Evolutionary conservation across 257 asterid species (phyloP).

Genomic region (Buddleja alternifolia): DNA sequence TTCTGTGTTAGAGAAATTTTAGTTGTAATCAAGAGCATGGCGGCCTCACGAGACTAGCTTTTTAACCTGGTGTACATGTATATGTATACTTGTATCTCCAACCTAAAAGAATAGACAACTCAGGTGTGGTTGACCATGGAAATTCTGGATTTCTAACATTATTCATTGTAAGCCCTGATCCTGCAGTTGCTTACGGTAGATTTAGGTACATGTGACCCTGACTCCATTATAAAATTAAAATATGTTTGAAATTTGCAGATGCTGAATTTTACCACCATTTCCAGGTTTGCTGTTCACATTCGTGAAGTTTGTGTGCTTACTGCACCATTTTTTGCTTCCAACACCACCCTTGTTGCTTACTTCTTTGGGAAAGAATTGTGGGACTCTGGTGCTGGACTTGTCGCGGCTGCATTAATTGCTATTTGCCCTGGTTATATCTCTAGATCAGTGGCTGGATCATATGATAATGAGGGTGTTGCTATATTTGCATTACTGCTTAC

Average conservation of each 20-base stretch:
- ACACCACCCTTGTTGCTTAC: conserved; percentile 97
- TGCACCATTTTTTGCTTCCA: conserved; percentile 97
- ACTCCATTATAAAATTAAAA: not conserved
- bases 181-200: not conserved
- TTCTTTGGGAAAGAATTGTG: conserved; percentile 97
- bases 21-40: not conserved
- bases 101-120: not conserved
- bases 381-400: conserved; percentile 99
- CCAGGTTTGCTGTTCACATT: conserved; percentile 97
- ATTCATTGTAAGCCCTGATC: not conserved
- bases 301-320: conserved; percentile 99
- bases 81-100: not conserved
- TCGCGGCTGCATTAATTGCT: conserved; percentile 93
- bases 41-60: not conserved
- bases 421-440: conserved; percentile 99
- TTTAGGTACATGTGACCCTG: not conserved
- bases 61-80: not conserved
- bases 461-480: conserved; percentile 98
- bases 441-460: conserved; percentile 98
- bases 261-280: conserved; percentile 25
- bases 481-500: conserved; percentile 94
- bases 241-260: not conserved
- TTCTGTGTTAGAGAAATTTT: not conserved
- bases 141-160: not conserved
- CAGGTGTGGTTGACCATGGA: not conserved